phyloP scores from a whole-genome alignment of 2,329 filamentous ascomycete genomes.

The Claviceps paspali region DNA sequence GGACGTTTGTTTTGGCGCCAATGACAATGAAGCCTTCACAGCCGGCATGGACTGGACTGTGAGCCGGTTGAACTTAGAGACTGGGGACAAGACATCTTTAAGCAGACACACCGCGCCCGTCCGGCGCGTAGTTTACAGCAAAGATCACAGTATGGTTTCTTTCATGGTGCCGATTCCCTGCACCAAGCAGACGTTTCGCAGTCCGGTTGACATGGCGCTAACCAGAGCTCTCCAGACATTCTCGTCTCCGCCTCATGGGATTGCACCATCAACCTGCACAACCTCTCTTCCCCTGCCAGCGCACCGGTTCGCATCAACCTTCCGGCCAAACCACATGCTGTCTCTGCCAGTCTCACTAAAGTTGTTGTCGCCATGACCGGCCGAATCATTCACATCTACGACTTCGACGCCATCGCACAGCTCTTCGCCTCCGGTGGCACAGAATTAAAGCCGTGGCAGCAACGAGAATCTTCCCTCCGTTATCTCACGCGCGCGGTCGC shows the following conservation, averaged over 20 bases:
- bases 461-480: constrained; percentile 83
- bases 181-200: too few relatives aligned
- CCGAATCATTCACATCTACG: constrained; percentile 88
- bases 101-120: constrained; percentile 69
- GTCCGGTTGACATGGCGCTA: too few relatives aligned
- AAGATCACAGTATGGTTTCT: constrained; percentile 42
- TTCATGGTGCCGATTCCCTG: too few relatives aligned
- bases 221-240: constrained; percentile 32
- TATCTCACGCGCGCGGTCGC: constrained; percentile 89
- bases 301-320: constrained; percentile 52
- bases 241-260: constrained; percentile 92
- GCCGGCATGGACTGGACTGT: constrained; percentile 82
- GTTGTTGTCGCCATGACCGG: constrained; percentile 92
- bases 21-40: constrained; percentile 71
- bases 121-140: constrained; percentile 70
- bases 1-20: constrained; percentile 78
- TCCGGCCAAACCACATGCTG: constrained; percentile 76
- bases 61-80: constrained; percentile 62
- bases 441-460: constrained; percentile 69
- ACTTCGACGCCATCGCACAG: constrained; percentile 52
- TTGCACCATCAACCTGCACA: constrained; percentile 72
- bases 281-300: constrained; percentile 36
- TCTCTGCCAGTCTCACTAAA: constrained; percentile 63
- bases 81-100: constrained; percentile 56
- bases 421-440: constrained; percentile 30